Percentiles rank a stretch among this genome's conserved stretches.
These are phyloP conservation scores for Periconia digitata DNA, from an alignment of 2,329 filamentous ascomycete species.

Conservation along the genomic window DNA sequence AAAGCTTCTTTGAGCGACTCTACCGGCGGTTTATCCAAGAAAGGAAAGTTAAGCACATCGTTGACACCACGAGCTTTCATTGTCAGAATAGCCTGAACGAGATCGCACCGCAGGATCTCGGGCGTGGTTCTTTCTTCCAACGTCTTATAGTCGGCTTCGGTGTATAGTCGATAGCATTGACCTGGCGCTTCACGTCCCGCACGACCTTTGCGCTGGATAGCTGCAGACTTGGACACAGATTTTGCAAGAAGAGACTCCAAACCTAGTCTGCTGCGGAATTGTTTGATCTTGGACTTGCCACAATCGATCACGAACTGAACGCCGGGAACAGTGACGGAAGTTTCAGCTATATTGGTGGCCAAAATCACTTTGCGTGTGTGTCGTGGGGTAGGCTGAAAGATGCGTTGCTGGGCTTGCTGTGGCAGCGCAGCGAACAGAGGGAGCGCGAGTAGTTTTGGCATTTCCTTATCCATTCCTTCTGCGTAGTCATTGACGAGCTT, in stretches of 20 bases:
- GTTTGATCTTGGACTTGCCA: slow-evolving; percentile 92
- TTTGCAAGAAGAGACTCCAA: slow-evolving; percentile 90
- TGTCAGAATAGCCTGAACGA: slow-evolving; percentile 81
- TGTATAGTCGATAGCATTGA: slow-evolving; percentile 88
- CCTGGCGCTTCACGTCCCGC: slow-evolving; percentile 90
- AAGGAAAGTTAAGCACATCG: slow-evolving; percentile 78
- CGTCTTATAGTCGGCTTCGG: slow-evolving; percentile 70
- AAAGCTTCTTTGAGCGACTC: slow-evolving; percentile 82
- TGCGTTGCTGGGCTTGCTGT: slow-evolving; percentile 80
- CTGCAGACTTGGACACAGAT: slow-evolving; percentile 89
- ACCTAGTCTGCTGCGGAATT: slow-evolving; percentile 80
- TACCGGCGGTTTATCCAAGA: slow-evolving; percentile 77
- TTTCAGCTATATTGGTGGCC: slow-evolving; percentile 97
- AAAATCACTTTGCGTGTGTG: slow-evolving; percentile 88
- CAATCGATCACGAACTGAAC: slow-evolving; percentile 90
- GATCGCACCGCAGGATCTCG: slow-evolving; percentile 88
- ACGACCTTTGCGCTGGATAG: slow-evolving; percentile 86
- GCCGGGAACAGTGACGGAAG: slow-evolving; percentile 91
- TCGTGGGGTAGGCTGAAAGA: slow-evolving; percentile 74
- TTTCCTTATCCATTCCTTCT: slow-evolving; percentile 67
- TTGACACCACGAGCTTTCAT: slow-evolving; percentile 91
- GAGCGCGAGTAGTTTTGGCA: slow-evolving; percentile 71
- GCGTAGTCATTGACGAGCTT: slow-evolving; percentile 80
- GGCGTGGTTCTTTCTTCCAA: slow-evolving; percentile 76
- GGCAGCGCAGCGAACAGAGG: slow-evolving; percentile 90